Conservation (phyloP, 2,329 filamentous ascomycete genomes). For the Ciborinia camelliae region DNA sequence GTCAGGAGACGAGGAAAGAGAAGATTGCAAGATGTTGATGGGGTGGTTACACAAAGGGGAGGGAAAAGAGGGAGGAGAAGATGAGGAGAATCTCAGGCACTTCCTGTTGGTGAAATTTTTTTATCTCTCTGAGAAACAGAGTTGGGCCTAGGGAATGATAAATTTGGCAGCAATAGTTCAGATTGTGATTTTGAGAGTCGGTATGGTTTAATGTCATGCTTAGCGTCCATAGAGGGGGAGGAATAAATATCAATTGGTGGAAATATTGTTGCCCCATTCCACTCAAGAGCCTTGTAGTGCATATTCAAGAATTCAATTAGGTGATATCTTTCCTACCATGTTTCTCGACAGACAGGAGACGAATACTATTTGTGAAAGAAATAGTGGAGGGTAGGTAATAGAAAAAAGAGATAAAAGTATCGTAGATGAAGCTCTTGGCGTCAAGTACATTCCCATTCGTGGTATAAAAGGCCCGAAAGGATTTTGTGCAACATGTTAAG, state of each 20-base stretch:
- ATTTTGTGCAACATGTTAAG: conserved; percentile 2
- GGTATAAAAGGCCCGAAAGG: conserved; percentile 10
- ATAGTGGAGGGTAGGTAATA: background rate
- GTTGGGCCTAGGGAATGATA: background rate
- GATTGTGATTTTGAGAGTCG: background rate
- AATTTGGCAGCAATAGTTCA: background rate
- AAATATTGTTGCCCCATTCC: background rate
- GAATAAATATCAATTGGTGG: conserved; percentile 6
- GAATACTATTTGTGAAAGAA: background rate
- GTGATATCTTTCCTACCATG: background rate
- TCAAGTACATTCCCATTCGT: background rate
- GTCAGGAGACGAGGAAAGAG: conserved; percentile 1
- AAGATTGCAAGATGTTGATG: conserved; percentile 9
- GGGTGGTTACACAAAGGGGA: conserved; percentile 3
- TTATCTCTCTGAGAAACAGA: background rate
- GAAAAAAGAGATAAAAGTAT: background rate
- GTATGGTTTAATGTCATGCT: background rate
- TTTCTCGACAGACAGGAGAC: background rate
- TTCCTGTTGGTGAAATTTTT: background rate
- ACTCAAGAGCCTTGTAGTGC: conserved; percentile 3
- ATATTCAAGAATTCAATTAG: background rate
- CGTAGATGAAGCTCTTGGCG: background rate
- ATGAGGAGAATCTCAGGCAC: background rate
- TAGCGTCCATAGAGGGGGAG: background rate
- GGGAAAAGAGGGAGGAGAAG: conserved; percentile 1